Base-by-base conservation (phyloP, 2,329 filamentous ascomycete genomes). In the Aspergillus hiratsukae region DNA sequence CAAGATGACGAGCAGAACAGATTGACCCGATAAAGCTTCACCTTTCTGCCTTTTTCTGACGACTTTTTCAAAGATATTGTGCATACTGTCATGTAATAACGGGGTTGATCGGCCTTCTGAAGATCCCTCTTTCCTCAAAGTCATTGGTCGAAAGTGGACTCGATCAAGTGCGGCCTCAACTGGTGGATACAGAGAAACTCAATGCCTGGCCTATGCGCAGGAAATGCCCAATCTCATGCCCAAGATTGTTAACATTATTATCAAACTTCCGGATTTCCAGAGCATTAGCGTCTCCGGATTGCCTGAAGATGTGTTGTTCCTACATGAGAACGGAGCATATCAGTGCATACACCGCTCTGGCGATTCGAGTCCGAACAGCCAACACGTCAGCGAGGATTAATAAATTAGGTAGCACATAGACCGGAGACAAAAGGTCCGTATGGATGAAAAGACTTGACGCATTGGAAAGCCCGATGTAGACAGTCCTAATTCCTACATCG, bases 311-410 rank as follows among this genome's bases (percentile, higher is more conserved):
- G 43, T 23, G 43, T 46, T 46, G 43, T 46, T 46, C 43, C 43
- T 46, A 46, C 43, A 23, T 52, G 59, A 49, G 55, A 57, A 57
- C 51, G 53, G 48, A 56, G 51, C 53, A 56, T 23, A 48, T 46
- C 27, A n/a, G 40, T 40, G 43, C 55, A 58, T 51, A 52, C 53
- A 58, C 53, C 56, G 41, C 21, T 23, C 52, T 51, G 11, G 52
- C 6, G 31, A 37, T 37, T 37, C 5, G 14, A 37, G 14, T 17
- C 31, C 14, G 31, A 37, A 7, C 5, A 37, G 14, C 31, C 31
- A 14, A 37, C 31, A 37, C 31, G 54, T 54, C 53, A 46, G 23
- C 27, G 11, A 25, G 23, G 10, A 21, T 21, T 23, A 7, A 46
- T 46, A 23, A 21, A n/a, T 23, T 23, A 25, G 8, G n/a, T 27